These are phyloP conservation scores for Ajuga reptans DNA, from an alignment of 305 asterid genomes.

Conservation along the genomic window DNA sequence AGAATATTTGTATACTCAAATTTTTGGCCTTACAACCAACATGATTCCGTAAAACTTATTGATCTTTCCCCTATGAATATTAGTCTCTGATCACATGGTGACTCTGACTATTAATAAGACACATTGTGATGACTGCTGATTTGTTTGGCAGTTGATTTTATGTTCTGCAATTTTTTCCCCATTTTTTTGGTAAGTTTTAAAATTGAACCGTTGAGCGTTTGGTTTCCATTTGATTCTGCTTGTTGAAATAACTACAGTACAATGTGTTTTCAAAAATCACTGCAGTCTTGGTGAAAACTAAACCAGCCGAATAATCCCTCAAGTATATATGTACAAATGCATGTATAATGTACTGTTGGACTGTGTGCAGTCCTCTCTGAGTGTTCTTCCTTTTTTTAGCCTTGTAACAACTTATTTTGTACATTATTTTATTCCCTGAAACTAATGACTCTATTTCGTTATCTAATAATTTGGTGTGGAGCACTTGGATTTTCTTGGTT, in stretches of 20 bases:
- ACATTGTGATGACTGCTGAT: neutral
- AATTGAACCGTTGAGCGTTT: too few relatives aligned
- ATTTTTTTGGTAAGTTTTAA: too few relatives aligned
- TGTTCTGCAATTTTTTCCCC: neutral
- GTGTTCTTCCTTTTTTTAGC: neutral
- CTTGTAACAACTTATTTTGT: neutral
- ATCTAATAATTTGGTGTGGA: neutral
- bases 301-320: neutral
- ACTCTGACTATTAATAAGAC: neutral
- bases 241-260: too few relatives aligned
- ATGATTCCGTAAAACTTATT: neutral
- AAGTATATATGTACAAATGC: neutral
- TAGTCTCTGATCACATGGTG: neutral
- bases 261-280: too few relatives aligned
- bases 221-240: too few relatives aligned
- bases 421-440: neutral
- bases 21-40: neutral
- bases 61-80: neutral
- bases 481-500: constrained; percentile 2
- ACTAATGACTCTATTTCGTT: neutral
- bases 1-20: neutral
- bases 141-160: neutral
- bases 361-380: neutral
- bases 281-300: too few relatives aligned
- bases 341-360: neutral